These are phyloP conservation scores for Moniliophthora roreri DNA, from an alignment of 1,284 basidiomycete species.

Conservation along the genomic window DNA sequence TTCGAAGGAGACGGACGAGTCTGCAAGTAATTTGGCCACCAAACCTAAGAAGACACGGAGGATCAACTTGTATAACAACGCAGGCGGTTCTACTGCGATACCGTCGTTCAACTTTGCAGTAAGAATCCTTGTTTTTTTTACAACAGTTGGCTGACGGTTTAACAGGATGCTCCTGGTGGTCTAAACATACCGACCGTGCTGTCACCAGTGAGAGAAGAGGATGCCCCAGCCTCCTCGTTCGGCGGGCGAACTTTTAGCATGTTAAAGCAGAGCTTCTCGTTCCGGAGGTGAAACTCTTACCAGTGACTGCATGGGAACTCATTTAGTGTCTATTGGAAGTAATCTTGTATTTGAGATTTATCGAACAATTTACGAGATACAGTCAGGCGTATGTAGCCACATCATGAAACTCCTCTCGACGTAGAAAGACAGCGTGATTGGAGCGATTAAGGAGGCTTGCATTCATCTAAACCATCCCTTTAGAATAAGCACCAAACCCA, in stretches of 20 bases:
- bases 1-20: conserved; percentile 6
- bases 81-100: conserved; percentile 31
- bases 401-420: conserved; percentile 81
- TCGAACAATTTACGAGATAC: too few species aligned
- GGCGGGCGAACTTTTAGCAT: conserved; percentile 24
- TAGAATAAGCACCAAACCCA: conserved; percentile 35
- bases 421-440: conserved; percentile 57
- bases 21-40: background rate
- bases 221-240: conserved; percentile 46
- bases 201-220: conserved; percentile 60
- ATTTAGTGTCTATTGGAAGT: too few species aligned
- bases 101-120: conserved; percentile 36
- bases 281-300: background rate
- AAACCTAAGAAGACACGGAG: conserved; percentile 54
- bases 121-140: conserved; percentile 12
- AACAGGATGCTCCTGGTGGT: conserved; percentile 10
- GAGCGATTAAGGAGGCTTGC: conserved; percentile 77
- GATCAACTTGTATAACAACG: conserved; percentile 50
- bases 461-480: conserved; percentile 52
- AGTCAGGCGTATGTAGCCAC: conserved; percentile 55
- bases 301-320: too few species aligned
- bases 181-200: conserved; percentile 62
- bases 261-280: background rate
- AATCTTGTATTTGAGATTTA: too few species aligned
- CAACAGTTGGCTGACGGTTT: conserved; percentile 15